A percentile compares a stretch with the other conserved stretches of the same genome.
phyloP scores from a whole-genome alignment of 2,329 filamentous ascomycete genomes.

The Diplodia intermedia region DNA sequence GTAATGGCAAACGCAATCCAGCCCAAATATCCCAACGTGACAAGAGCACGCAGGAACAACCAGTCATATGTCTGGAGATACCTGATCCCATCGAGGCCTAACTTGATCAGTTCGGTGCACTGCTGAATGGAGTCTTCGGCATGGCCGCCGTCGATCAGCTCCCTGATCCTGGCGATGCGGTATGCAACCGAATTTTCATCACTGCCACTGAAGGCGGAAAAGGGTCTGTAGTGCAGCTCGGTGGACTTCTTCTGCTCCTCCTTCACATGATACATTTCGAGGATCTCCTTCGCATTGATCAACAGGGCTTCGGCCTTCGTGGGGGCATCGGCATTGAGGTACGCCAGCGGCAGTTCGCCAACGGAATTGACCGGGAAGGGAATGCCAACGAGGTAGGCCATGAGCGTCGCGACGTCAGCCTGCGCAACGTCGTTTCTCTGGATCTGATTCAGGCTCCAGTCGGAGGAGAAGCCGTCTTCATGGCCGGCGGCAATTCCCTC shows the following conservation, averaged over 20 bases:
- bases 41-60: conserved; percentile 88
- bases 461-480: conserved; percentile 82
- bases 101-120: conserved; percentile 76
- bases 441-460: conserved; percentile 84
- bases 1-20: conserved; percentile 95
- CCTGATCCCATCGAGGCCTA: conserved; percentile 80
- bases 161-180: conserved; percentile 71
- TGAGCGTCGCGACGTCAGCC: conserved; percentile 91
- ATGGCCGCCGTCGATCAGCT: conserved; percentile 69
- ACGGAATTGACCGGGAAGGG: conserved; percentile 97
- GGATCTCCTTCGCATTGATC: conserved; percentile 82
- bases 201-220: conserved; percentile 68
- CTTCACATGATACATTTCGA: conserved; percentile 97
- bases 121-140: conserved; percentile 80
- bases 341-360: conserved; percentile 86
- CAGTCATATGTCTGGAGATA: conserved; percentile 99
- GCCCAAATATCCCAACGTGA: conserved; percentile 89
- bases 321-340: conserved; percentile 71
- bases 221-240: conserved; percentile 80
- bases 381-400: conserved; percentile 88
- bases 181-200: conserved; percentile 68
- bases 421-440: conserved; percentile 90
- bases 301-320: conserved; percentile 86
- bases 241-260: conserved; percentile 80
- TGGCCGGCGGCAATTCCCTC: conserved; percentile 75